Evolutionary conservation across 257 asterid species (phyloP).

Genomic region (Lantana camara): DNA sequence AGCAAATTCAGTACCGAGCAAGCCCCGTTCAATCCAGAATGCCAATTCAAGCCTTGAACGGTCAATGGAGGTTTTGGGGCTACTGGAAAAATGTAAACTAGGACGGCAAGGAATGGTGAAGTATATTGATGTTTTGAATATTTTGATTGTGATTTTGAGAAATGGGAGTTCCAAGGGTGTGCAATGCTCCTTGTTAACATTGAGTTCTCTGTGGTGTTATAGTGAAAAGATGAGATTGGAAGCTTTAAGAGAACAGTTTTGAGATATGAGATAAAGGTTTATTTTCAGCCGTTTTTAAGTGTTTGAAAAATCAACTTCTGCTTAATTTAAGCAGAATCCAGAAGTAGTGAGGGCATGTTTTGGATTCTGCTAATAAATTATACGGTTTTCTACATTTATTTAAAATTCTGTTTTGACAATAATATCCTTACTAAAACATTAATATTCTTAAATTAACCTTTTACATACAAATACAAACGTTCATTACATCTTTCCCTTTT

Average conservation of each 20-base stretch:
- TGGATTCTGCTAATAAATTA: too few relatives aligned
- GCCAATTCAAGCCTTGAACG: constrained; percentile 70
- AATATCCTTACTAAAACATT: too few relatives aligned
- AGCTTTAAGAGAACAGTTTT: constrained; percentile 55
- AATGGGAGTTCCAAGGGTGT: constrained; percentile 85
- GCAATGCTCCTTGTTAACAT: constrained; percentile 67
- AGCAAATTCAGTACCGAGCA: constrained; percentile 51
- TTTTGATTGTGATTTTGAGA: constrained; percentile 55
- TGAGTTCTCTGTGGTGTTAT: constrained; percentile 61
- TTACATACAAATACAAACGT: too few relatives aligned
- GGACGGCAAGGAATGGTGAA: constrained; percentile 75
- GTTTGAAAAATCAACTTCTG: too few relatives aligned
- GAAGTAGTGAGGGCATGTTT: too few relatives aligned
- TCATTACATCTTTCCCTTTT: too few relatives aligned
- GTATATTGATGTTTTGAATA: constrained; percentile 47
- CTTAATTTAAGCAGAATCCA: too few relatives aligned
- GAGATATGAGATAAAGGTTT: too few relatives aligned
- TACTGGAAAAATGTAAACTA: constrained; percentile 64
- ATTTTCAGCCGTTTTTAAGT: too few relatives aligned
- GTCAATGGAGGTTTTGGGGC: constrained; percentile 83
- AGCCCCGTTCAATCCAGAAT: constrained; percentile 59
- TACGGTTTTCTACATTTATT: too few relatives aligned
- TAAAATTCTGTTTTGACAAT: too few relatives aligned
- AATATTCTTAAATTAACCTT: too few relatives aligned
- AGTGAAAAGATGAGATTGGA: constrained; percentile 57